Base-by-base conservation (phyloP, 306 rosid genomes). In the Erythrophleum fordii region DNA sequence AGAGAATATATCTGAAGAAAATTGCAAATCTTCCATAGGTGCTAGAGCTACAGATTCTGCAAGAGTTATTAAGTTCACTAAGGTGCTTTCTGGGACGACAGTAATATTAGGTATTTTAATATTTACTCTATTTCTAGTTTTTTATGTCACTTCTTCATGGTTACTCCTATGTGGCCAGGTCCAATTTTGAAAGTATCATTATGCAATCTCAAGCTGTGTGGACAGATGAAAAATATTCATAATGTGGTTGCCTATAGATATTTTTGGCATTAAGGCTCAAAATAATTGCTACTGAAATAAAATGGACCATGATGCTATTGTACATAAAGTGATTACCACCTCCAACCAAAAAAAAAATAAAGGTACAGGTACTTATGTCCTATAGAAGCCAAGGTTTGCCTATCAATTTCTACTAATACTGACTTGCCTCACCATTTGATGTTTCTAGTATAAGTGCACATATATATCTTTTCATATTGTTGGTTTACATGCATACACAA, bases 1-100 rank as follows among this genome's bases (percentile, higher is more conserved):
- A 45, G 94, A 90, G 53, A 81, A 48, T 81, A 51, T 79, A 23
- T 53, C 91, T 42, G 87, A 86, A 86, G 95, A 87, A 73, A 75
- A 87, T 14, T 89, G 49, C 52, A 92, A 88, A 76, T 79, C 90
- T 69, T 41, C 87, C 65, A 73, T 86, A 76, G 95, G 98, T 69
- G 91, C 92, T 44, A 91, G 98, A 84, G 92, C 98, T 77, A 95
- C 97, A 51, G 98, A 95, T 83, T 88, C 97, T 75, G 95, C 98
- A 26, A 89, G 98, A 81, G 89, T 95, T 51, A 70, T 81, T 83
- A 95, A 95, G 88, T 92, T 92, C 90, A 90, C 85, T 14, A 95
- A 87, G 88, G 92, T 85, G 73, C 97, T 95, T 78, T 91, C 97
- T 2, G 95, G 88, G 85, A 91, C 97, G 16, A 86, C 92, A 68